Evolutionary conservation across 2,329 filamentous ascomycete species (phyloP).

Genomic region (Ophiocordyceps robertsii): DNA sequence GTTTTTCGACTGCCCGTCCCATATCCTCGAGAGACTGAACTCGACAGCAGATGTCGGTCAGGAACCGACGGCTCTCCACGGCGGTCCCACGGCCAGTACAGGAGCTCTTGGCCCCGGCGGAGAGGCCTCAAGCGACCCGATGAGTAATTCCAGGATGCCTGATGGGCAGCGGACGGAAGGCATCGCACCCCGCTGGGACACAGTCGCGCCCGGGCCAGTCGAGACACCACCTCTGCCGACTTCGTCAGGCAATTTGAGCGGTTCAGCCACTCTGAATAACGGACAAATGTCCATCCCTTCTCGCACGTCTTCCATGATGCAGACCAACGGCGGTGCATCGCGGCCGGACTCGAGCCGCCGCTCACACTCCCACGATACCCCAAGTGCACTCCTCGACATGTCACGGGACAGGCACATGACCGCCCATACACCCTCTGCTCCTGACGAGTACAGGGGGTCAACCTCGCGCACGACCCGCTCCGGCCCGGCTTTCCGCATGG

Average conservation of each 20-base stretch:
- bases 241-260: background rate
- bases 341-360: background rate
- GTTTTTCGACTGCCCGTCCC: slow-evolving; percentile 36
- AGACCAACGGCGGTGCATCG: background rate
- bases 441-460: background rate
- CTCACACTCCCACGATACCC: background rate
- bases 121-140: background rate
- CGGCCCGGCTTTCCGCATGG: background rate
- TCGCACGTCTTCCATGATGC: slow-evolving; percentile 6
- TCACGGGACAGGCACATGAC: background rate
- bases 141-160: background rate
- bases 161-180: background rate
- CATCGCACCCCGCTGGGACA: background rate
- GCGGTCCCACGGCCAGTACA: slow-evolving; percentile 1
- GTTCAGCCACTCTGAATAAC: background rate
- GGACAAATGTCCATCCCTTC: slow-evolving; percentile 2
- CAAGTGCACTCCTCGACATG: background rate
- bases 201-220: background rate
- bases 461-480: background rate
- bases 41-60: slow-evolving; percentile 13
- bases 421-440: background rate
- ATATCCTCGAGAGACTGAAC: slow-evolving; percentile 24
- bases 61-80: slow-evolving; percentile 2
- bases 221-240: background rate
- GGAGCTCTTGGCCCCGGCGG: background rate